These are phyloP conservation scores for Oropetium thomaeum DNA, from an alignment of 176 grass and related monocot species.

Conservation along the genomic window DNA sequence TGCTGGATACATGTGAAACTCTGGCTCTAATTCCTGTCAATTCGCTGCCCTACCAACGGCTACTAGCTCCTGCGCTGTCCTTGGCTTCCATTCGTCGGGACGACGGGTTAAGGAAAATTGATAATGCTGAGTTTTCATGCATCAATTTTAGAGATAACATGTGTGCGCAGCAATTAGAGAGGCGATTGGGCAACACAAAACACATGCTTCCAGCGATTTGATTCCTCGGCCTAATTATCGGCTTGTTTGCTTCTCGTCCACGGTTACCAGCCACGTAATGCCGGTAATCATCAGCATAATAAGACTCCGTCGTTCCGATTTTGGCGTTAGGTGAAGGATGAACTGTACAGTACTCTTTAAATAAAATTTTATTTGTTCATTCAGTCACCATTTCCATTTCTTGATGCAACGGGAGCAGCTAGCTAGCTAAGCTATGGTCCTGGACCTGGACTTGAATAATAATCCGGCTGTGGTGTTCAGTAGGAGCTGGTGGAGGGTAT, in stretches of 20 bases:
- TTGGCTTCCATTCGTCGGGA: neutral
- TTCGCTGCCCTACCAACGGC: conserved; percentile 19
- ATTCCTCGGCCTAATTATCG: conserved; percentile 20
- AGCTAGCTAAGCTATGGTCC: no score
- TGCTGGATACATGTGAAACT: conserved; percentile 26
- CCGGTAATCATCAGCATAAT: neutral
- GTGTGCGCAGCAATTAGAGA: conserved; percentile 31
- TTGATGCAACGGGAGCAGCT: conserved; percentile 31
- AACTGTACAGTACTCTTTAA: no score
- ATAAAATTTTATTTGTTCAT: conserved; percentile 2
- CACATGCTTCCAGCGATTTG: conserved; percentile 55
- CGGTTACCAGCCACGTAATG: conserved; percentile 30
- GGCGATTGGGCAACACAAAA: conserved; percentile 14
- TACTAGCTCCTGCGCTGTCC: neutral
- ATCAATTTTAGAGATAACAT: conserved; percentile 34
- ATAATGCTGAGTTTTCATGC: conserved; percentile 23
- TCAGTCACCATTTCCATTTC: conserved; percentile 1
- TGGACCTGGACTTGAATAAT: conserved; percentile 21
- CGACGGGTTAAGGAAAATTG: neutral
- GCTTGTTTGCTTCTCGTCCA: conserved; percentile 3
- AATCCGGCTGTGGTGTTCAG: neutral
- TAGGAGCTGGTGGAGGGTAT: conserved; percentile 39
- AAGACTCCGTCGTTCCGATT: neutral
- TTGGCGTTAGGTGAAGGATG: conserved; percentile 39
- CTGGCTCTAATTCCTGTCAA: conserved; percentile 20